phyloP scores from a whole-genome alignment of 2,329 filamentous ascomycete species.

The Aureobasidium melanogenum region DNA sequence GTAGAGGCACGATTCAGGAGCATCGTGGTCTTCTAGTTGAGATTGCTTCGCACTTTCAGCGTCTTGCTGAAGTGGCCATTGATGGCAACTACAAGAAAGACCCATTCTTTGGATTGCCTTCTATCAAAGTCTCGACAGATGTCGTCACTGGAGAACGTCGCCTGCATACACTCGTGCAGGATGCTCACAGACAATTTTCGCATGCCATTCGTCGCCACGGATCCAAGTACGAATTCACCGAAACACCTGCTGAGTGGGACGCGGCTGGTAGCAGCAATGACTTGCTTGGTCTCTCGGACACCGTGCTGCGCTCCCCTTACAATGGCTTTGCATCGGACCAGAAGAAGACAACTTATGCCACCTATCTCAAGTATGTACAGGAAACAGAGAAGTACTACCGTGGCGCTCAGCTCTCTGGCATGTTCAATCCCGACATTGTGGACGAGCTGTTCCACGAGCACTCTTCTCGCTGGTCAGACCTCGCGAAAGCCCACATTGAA shows the following conservation, averaged over 20 bases:
- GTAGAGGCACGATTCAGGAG: neutral
- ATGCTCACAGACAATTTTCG: neutral
- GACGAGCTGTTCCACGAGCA: neutral
- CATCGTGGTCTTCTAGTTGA: neutral
- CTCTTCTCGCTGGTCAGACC: neutral
- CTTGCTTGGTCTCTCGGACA: neutral
- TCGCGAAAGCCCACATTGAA: neutral
- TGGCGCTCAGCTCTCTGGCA: neutral
- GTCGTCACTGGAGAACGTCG: neutral
- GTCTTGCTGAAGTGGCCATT: neutral
- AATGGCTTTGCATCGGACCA: neutral
- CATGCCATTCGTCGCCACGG: neutral
- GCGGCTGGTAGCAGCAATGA: neutral
- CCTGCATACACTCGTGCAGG: neutral
- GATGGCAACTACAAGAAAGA: neutral
- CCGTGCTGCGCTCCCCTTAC: neutral
- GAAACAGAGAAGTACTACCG: neutral
- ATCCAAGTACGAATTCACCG: neutral
- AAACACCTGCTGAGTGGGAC: neutral
- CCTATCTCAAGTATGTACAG: neutral
- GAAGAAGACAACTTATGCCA: neutral
- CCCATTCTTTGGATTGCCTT: neutral
- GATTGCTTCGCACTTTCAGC: neutral
- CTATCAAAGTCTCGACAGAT: neutral
- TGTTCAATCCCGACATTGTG: neutral